Evolutionary conservation across 2,329 filamentous ascomycete species (phyloP).

Genomic region (Hymenoscyphus scutula): DNA sequence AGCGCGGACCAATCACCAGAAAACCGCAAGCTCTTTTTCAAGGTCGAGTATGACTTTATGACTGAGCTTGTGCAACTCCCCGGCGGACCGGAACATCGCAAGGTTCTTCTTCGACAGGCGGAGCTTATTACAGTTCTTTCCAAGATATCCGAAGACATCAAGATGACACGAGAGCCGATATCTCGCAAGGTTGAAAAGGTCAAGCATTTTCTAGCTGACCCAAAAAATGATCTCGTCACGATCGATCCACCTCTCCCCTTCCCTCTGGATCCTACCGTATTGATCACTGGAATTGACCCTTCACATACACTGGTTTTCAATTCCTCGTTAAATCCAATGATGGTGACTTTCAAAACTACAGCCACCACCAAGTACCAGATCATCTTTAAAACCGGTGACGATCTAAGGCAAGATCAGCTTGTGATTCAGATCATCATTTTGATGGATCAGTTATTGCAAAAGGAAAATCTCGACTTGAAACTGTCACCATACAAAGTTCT

Average conservation of each 20-base stretch:
- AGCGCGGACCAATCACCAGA: slow-evolving; percentile 72
- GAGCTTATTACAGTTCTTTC: slow-evolving; percentile 85
- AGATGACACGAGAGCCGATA: slow-evolving; percentile 69
- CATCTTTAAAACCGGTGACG: slow-evolving; percentile 96
- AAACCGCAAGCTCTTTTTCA: slow-evolving; percentile 83
- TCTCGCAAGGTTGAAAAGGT: slow-evolving; percentile 78
- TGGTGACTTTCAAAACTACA: slow-evolving; percentile 83
- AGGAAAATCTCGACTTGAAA: slow-evolving; percentile 94
- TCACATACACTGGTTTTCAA: slow-evolving; percentile 93
- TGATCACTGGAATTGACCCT: slow-evolving; percentile 74
- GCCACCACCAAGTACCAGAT: slow-evolving; percentile 80
- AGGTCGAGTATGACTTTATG: slow-evolving; percentile 97
- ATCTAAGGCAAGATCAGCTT: slow-evolving; percentile 92
- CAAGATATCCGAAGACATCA: slow-evolving; percentile 85
- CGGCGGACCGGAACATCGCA: slow-evolving; percentile 70
- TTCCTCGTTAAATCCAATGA: slow-evolving; percentile 86
- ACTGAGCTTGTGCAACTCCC: slow-evolving; percentile 71
- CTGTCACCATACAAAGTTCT: slow-evolving; percentile 95
- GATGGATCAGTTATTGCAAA: slow-evolving; percentile 93
- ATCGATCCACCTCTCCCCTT: slow-evolving; percentile 87
- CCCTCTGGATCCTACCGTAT: slow-evolving; percentile 80
- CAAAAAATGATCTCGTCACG: slow-evolving; percentile 80
- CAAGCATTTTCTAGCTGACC: slow-evolving; percentile 80
- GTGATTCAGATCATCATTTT: slow-evolving; percentile 97
- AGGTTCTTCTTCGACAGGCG: slow-evolving; percentile 77